Base-by-base conservation (phyloP, 345 rosid species). In the Turnera subulata region DNA sequence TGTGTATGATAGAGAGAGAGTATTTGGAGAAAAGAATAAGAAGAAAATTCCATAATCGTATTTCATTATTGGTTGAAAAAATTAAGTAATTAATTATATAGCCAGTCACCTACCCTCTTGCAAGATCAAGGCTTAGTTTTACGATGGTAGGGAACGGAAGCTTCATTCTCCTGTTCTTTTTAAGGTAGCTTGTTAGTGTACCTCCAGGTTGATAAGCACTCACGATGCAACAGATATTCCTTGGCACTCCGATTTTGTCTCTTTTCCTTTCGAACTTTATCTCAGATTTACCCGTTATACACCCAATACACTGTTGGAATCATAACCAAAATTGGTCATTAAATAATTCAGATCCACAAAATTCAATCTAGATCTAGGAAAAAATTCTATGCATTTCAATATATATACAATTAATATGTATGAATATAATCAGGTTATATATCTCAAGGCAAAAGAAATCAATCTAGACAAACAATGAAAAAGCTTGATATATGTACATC, bases 81-180 rank as follows among this genome's bases (percentile, higher is more conserved):
- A 50, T 13, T 1, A 18, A 12, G 53, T 0, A 17, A 5, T 18
- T 15, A 22, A 0, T 29, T 17, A 20, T 53, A 2, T 8, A 9
- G 1, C 12, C 20, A 2, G 29, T 6, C 21, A 53, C 32, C 7
- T 14, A 61, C 73, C 73, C 73, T 50, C 48, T 43, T 2, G 73
- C 64, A 26, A 69, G 73, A 16, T 69, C 64, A 1, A 63, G 33
- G 0, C 64, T 55, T 0, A 69, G 50, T 5, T 58, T 22, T 11
- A 63, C 46, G 38, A 69, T 64, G 13, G 3, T 46, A 24, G 46
- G 44, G 25, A 69, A 69, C 21, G 47, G 14, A 11, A 57, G 37
- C 50, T 69, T 69, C 25, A 20, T 63, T 53, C 21, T 37, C 48
- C 49, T 10, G 17, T 69, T 51, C 20, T 58, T 51, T 50, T 14